Evolutionary conservation across 805 yeast genomes (phyloP), one percentile per base, ranked within the genome.

Genomic region (Zygosaccharomyces siamensis): DNA sequence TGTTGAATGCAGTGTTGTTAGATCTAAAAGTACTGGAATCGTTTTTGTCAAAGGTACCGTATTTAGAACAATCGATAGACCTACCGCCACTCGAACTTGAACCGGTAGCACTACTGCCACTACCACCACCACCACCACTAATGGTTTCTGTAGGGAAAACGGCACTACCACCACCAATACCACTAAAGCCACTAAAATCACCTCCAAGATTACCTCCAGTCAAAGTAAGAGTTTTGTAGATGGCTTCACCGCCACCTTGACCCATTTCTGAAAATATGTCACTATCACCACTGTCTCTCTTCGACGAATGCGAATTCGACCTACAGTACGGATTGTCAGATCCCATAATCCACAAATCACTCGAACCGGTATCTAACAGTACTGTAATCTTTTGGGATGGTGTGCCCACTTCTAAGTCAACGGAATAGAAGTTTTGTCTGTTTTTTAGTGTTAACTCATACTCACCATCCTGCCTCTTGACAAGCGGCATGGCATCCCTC

Each of bases 321-420:
- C 33, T 31, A 56, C 81, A 76, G 47, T 70, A 75, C 2, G 82
- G 75, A 57, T 79, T 80, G 33, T 67, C 56, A 1, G 75, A 60
- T 26, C 73, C 69, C 51, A 77, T 72, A 20, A 83, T 77, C 57
- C 60, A 84, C 20, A 86, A 66, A 62, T 85, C 92, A 0, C 86
- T 76, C 0, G 89, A 83, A 2, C 92, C 93, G 1, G 90, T 85
- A 59, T 85, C 93, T n/a, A 85, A 61, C 33, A 82, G 62, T 7
- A 84, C 79, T 7, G 70, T 71, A 5, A 84, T 70, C n/a, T 69
- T 63, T 57, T 83, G 84, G 0, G 71, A 59, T 1, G 82, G 76
- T 0, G 86, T 77, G 3, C 93, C 92, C 18, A 85, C 61, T 21
- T 63, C 56, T 28, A 79, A 50, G 4, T 66, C 67, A 2, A 74